Conservation (phyloP, 2,329 filamentous ascomycete species). For the Sporothrix euskadiensis region DNA sequence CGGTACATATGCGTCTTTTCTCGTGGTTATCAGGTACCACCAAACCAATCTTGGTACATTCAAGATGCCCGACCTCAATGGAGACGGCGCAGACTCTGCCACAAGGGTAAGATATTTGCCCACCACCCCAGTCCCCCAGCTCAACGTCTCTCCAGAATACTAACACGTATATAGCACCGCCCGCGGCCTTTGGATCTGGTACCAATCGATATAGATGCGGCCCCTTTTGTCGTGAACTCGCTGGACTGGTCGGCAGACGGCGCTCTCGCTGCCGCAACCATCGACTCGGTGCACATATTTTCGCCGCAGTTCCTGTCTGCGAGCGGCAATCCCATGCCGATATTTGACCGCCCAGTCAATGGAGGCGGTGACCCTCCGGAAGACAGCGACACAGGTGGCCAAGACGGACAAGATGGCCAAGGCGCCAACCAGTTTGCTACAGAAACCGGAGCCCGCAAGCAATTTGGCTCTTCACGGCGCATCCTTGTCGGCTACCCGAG, state of each 20-base stretch:
- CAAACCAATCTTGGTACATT: no score
- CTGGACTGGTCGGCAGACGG: constrained; percentile 58
- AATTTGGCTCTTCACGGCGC: constrained; percentile 41
- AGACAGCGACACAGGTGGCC: constrained; percentile 17
- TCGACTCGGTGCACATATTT: constrained; percentile 56
- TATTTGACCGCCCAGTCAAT: constrained; percentile 30
- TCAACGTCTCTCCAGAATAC: background rate
- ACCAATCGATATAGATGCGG: constrained; percentile 36
- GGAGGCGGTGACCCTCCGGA: constrained; percentile 22
- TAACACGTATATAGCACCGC: background rate
- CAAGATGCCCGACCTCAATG: background rate
- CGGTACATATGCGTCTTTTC: background rate
- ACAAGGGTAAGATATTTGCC: background rate
- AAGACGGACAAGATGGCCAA: constrained; percentile 33
- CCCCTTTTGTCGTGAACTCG: constrained; percentile 39
- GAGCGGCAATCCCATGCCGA: constrained; percentile 23
- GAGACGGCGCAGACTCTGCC: background rate
- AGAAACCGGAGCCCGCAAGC: constrained; percentile 34
- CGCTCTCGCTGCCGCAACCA: constrained; percentile 58
- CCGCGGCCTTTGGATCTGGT: background rate
- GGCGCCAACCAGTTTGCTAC: constrained; percentile 34
- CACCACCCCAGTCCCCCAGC: background rate
- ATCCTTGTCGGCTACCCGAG: constrained; percentile 43
- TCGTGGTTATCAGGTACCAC: background rate
- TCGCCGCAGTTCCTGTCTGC: constrained; percentile 47